Conservation (phyloP, 1,284 basidiomycete genomes). For the Sparassis latifolia region DNA sequence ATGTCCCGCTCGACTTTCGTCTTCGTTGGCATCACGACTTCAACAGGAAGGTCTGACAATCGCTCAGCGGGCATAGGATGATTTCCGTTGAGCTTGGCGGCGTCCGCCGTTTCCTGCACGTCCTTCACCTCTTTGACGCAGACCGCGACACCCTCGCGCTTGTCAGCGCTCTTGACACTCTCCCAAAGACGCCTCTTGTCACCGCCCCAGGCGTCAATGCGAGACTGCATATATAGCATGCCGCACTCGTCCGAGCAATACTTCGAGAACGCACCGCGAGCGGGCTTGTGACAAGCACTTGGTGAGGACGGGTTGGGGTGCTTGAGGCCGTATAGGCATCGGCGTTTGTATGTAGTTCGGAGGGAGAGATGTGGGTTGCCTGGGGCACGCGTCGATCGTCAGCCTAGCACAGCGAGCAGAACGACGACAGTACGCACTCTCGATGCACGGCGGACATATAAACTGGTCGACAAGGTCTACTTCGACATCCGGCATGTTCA, state of each 20-base stretch:
- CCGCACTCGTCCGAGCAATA: conserved; percentile 82
- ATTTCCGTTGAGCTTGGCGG: conserved; percentile 20
- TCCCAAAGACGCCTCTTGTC: conserved; percentile 62
- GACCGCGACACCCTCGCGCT: conserved; percentile 65
- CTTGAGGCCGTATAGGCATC: conserved; percentile 61
- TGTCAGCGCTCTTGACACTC: conserved; percentile 57
- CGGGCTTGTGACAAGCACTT: conserved; percentile 69
- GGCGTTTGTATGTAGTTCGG: conserved; percentile 72
- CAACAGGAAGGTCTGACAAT: conserved; percentile 1
- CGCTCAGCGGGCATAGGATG: not conserved
- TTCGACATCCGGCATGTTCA: conserved; percentile 68
- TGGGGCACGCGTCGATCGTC: conserved; percentile 22
- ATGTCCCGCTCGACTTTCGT: conserved; percentile 46
- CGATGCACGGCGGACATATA: conserved; percentile 71
- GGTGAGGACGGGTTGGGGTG: conserved; percentile 53
- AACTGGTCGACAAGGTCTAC: conserved; percentile 85
- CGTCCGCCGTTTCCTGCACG: conserved; percentile 1
- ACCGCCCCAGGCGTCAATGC: conserved; percentile 59
- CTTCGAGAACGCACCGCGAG: conserved; percentile 74
- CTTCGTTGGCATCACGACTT: conserved; percentile 21
- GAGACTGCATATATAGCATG: conserved; percentile 56
- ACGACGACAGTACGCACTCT: conserved; percentile 44
- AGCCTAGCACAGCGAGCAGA: not conserved
- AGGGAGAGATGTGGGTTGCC: conserved; percentile 54
- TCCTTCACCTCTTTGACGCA: conserved; percentile 11